Base-by-base conservation (phyloP, 192 early-diverging fungal genomes). In the Coemansia sp. region DNA sequence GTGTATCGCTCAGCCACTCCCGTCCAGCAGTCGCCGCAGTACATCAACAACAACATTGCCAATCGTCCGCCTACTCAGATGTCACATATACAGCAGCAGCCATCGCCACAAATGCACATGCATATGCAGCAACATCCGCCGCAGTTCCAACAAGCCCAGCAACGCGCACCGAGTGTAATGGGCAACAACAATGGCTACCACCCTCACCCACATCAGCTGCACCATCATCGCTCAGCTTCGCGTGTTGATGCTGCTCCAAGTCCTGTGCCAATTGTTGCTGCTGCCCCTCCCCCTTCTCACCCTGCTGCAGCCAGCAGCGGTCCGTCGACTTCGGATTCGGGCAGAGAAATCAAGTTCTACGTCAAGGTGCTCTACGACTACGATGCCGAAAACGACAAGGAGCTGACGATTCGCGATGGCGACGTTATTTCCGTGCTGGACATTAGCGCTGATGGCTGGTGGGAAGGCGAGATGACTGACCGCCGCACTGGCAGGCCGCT, bases 321-420 rank as follows among this genome's bases (percentile, higher is more conserved):
- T 11, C 60, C 45, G 12, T 58, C 67, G 29, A 60, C 67, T 0
- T 53, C 71, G 0, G 68, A 79, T 40, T 63, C 59, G 4, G 71
- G 71, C 39, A 79, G 73, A 38, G 71, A 80, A 39, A 81, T 85
- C 8, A 56, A 82, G 37, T 85, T 82, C 27, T 82, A 85, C 35
- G 79, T 82, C 45, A 74, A 77, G 42, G 84, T 77, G 1, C 62
- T 85, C n/a, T 82, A 85, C n/a, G 84, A 85, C 62, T 85, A 82
- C 22, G 76, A 73, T 38, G 73, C 84, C 0, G 84, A 85, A 22
- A 73, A 74, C 40, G 64, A 64, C 17, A 80, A 70, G 58, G 84
- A 85, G 61, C 67, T 85, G 46, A 51, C 76, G 10, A 78, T 85
- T 11, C 59, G 62, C 1, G 74, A 85, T 29, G 76, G 79, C n/a